These are phyloP conservation scores for Crassisporium funariophilum DNA, from an alignment of 768 basidiomycete species.

Conservation along the genomic window DNA sequence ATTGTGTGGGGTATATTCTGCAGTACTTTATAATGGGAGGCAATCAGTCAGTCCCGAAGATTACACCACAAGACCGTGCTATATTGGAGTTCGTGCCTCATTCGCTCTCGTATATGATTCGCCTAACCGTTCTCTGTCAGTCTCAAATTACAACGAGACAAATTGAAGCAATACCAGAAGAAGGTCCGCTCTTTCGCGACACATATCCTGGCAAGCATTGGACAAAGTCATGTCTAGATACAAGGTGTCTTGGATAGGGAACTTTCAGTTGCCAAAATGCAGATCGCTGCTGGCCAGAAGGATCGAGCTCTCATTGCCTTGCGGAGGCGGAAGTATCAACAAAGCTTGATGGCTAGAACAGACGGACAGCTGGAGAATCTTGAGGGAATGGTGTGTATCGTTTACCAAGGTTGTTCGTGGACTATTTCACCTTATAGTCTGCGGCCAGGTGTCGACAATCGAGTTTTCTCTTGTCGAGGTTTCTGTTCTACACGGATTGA, in stretches of 20 bases:
- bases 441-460: slow-evolving; percentile 83
- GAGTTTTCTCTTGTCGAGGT: slow-evolving; percentile 95
- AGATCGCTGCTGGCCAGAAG: slow-evolving; percentile 81
- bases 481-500: slow-evolving; percentile 88
- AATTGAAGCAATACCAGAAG: slow-evolving; percentile 93
- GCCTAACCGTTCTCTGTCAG: slow-evolving; percentile 41
- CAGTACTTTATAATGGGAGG: slow-evolving; percentile 57
- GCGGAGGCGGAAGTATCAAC: slow-evolving; percentile 92
- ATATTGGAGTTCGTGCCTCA: slow-evolving; percentile 81
- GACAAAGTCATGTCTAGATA: slow-evolving; percentile 55
- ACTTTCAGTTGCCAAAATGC: slow-evolving; percentile 83
- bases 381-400: slow-evolving; percentile 73
- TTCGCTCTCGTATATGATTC: slow-evolving; percentile 10
- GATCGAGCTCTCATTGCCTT: slow-evolving; percentile 87
- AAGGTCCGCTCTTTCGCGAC: slow-evolving; percentile 51
- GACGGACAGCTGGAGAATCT: slow-evolving; percentile 87
- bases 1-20: too few relatives aligned
- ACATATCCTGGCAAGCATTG: neutral
- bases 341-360: slow-evolving; percentile 82
- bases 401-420: neutral
- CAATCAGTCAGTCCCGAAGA: slow-evolving; percentile 78
- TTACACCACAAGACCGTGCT: slow-evolving; percentile 92
- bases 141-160: slow-evolving; percentile 95
- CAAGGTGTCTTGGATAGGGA: slow-evolving; percentile 86
- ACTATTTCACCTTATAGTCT: neutral